These are phyloP conservation scores for Calonectria leucothoes DNA, from an alignment of 2,329 filamentous ascomycete species.

Conservation along the genomic window DNA sequence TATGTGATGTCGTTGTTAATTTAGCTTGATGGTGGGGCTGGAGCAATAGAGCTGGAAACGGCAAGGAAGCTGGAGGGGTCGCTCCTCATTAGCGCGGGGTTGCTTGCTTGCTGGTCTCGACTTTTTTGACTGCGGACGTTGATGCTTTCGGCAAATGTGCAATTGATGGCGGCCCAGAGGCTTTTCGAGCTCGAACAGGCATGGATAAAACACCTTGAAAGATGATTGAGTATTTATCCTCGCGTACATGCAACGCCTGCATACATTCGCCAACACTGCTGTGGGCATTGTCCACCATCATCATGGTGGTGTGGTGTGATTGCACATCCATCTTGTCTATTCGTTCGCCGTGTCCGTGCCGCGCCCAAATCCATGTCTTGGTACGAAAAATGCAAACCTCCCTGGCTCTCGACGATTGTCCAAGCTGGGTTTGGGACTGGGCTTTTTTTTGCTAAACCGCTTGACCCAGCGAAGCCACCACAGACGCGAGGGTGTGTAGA, in stretches of 20 bases:
- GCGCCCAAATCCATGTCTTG: conserved; percentile 3
- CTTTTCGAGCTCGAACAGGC: background rate
- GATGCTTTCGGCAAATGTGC: background rate
- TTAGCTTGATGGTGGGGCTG: conserved; percentile 1
- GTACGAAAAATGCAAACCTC: background rate
- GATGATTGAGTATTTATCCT: background rate
- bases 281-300: background rate
- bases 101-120: background rate
- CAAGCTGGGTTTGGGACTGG: background rate
- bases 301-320: conserved; percentile 20
- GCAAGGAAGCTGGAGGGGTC: conserved; percentile 16
- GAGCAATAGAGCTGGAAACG: conserved; percentile 8
- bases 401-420: background rate
- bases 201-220: too few species aligned
- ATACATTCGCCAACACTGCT: background rate
- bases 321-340: background rate
- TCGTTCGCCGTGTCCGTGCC: background rate
- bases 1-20: background rate
- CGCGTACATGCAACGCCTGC: background rate
- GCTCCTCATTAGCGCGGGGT: conserved; percentile 16
- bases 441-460: background rate
- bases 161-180: background rate
- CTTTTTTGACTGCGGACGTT: background rate
- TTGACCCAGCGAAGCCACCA: background rate
- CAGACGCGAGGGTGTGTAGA: background rate